These are phyloP conservation scores for Grosmannia clavigera DNA, from an alignment of 2,329 filamentous ascomycete species.

Conservation along the genomic window DNA sequence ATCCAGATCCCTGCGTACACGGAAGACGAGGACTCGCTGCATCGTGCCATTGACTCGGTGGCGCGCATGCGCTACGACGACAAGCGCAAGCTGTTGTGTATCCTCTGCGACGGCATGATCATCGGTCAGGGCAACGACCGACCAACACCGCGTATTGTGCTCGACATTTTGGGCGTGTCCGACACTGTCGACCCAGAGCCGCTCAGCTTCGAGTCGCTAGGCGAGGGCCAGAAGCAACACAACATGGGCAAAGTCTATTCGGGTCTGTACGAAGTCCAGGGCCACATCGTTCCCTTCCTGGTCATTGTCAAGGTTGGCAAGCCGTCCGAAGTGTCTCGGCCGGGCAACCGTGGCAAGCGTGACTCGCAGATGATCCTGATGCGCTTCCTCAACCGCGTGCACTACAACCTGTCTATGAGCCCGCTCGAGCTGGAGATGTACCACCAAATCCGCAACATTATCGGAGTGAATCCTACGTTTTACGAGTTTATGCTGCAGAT, in stretches of 20 bases:
- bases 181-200: conserved; percentile 91
- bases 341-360: conserved; percentile 97
- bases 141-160: conserved; percentile 86
- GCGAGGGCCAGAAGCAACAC: conserved; percentile 92
- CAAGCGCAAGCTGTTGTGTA: conserved; percentile 86
- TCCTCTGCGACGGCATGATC: conserved; percentile 98
- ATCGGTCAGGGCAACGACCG: conserved; percentile 96
- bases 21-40: conserved; percentile 93
- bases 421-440: conserved; percentile 96
- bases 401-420: conserved; percentile 94
- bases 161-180: conserved; percentile 92
- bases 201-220: conserved; percentile 90
- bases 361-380: conserved; percentile 98
- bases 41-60: conserved; percentile 91
- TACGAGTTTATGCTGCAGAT: conserved; percentile 97
- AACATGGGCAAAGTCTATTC: conserved; percentile 99
- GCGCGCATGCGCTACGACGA: conserved; percentile 95
- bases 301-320: conserved; percentile 97
- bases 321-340: conserved; percentile 86
- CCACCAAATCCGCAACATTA: conserved; percentile 97
- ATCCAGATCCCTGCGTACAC: conserved; percentile 97
- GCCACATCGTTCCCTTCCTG: conserved; percentile 94
- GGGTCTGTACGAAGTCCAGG: conserved; percentile 92
- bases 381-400: conserved; percentile 97
- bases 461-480: conserved; percentile 95